These are phyloP conservation scores for Helianthus annuus DNA, from an alignment of 129 eudicot species.

Conservation along the genomic window DNA sequence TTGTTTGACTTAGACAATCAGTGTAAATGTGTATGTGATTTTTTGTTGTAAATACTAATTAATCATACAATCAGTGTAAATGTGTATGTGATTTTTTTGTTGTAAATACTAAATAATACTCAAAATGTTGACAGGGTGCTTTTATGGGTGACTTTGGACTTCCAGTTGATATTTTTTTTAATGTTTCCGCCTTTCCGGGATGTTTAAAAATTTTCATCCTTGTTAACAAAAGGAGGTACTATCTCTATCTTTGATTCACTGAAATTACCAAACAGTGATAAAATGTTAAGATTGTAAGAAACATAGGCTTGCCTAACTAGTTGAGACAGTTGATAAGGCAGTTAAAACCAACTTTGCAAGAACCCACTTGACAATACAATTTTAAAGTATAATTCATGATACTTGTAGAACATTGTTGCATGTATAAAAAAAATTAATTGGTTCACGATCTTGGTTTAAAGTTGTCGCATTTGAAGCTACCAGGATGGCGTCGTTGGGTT, in stretches of 20 bases:
- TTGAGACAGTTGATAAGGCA: too few species aligned
- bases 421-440: too few species aligned
- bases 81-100: background rate
- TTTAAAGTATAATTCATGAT: too few species aligned
- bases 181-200: background rate
- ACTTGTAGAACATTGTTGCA: too few species aligned
- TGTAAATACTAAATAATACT: background rate
- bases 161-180: background rate
- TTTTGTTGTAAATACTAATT: constrained; percentile 1
- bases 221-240: constrained; percentile 14
- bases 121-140: constrained; percentile 14
- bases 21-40: background rate
- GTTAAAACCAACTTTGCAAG: too few species aligned
- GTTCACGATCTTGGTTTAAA: too few species aligned
- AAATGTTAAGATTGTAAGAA: background rate
- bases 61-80: background rate
- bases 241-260: background rate
- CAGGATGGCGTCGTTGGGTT: too few species aligned
- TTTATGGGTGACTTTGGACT: background rate
- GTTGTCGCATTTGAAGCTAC: too few species aligned
- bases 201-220: background rate
- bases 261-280: background rate
- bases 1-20: background rate
- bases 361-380: too few species aligned
- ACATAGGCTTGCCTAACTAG: too few species aligned